Base-by-base conservation (phyloP, 352 stramenopile genomes). In the Pythium dissimile region DNA sequence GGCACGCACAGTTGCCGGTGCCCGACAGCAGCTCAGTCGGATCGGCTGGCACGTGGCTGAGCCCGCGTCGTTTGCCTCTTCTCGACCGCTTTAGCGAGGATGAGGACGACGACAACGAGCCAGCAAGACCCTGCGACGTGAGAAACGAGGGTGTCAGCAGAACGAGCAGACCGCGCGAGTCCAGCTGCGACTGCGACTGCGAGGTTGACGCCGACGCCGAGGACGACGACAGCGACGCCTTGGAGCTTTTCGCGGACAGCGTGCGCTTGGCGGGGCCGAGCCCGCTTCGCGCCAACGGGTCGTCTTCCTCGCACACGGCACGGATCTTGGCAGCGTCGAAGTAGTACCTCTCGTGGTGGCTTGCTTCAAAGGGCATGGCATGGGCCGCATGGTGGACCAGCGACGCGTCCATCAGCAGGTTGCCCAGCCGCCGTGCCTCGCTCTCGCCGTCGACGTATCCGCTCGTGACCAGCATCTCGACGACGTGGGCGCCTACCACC, bases 1-100 rank as follows among this genome's bases (percentile, higher is more conserved):
- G 68, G 50, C 75, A 83, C 8, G 62, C 47, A 38, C 75, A 81
- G 4, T 71, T 46, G 5, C 44, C 39, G 11, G 30, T 37, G 28
- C 51, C 24, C 3, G 32, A 41, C 20, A 62, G 49, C 9, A 66
- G 20, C 43, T 66, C 59, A 3, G 34, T 46, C 8, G 59, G 34
- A 15, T 66, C 51, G 5, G 31, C 51, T 13, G 41, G 30, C 12
- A 59, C 42, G 7, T 37, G 16, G 30, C 5, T 34, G 15, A 23
- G 31, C 20, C 31, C 21, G 20, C 38, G 28, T 10, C 42, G 26
- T 16, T 9, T 23, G 24, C 20, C 35, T 20, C 30, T 39, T 13
- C 20, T 49, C 26, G 43, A 23, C 10, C 43, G 24, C 23, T 35
- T 12, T 21, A 37, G 24, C 13, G 43, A 13, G 21, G 43, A 12